Percentiles rank a stretch among this genome's conserved stretches.
Evolutionary conservation across 202 grass and related monocot genomes (phyloP).

Genomic region (Brachypodium distachyon): DNA sequence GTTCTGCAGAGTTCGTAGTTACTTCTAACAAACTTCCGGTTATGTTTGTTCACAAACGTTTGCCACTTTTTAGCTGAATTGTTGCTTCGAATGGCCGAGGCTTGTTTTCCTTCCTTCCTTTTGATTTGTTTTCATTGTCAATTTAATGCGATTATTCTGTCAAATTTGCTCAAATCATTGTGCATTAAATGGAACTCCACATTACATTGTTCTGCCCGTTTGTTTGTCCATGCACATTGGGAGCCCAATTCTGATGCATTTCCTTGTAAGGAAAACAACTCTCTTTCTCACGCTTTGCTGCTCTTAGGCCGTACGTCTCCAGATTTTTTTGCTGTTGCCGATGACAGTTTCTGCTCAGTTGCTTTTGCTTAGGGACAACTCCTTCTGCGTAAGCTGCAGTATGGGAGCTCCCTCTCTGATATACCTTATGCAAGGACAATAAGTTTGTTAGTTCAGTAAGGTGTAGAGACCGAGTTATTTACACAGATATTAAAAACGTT

Average conservation of each 20-base stretch:
- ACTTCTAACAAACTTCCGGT: neutral
- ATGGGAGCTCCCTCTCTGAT: neutral
- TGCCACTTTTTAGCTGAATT: neutral
- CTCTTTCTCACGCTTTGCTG: neutral
- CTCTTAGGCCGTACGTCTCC: neutral
- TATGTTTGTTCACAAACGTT: neutral
- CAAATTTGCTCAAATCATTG: neutral
- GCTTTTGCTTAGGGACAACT: conserved; percentile 22
- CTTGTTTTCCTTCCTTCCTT: neutral
- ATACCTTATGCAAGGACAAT: neutral
- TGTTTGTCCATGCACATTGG: neutral
- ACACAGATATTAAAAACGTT: too few relatives aligned
- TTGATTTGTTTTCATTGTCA: neutral
- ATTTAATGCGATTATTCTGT: neutral
- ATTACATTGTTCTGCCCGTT: neutral
- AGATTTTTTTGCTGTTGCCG: neutral
- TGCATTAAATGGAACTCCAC: too few relatives aligned
- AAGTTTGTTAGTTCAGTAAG: neutral
- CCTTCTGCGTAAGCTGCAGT: neutral
- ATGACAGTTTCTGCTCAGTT: neutral
- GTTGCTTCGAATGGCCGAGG: neutral
- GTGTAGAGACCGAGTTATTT: neutral
- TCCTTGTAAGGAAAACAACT: neutral
- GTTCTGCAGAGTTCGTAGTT: neutral
- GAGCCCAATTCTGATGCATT: neutral